Conservation (phyloP, 2,329 filamentous ascomycete species). For the Colletotrichum sp. region DNA sequence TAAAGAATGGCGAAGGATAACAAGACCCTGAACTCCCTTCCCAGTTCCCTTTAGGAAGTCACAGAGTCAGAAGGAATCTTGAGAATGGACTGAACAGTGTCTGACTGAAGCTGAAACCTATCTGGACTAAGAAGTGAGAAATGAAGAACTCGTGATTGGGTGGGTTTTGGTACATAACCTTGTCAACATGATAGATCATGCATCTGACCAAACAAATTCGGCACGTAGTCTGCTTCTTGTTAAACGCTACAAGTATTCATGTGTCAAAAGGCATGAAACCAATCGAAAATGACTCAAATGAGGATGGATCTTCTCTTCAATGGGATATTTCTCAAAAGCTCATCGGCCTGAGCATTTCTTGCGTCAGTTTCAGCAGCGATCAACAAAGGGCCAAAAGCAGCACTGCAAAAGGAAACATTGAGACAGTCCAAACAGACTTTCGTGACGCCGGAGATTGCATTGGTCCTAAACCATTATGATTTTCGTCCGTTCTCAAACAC, state of each 20-base stretch:
- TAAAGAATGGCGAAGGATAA: background rate
- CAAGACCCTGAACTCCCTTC: background rate
- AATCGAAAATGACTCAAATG: background rate
- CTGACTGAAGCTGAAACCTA: background rate
- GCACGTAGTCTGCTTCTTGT: background rate
- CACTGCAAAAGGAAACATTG: background rate
- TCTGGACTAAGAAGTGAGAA: background rate
- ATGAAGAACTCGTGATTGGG: background rate
- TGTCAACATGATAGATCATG: background rate
- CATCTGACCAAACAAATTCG: background rate
- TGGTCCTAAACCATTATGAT: background rate
- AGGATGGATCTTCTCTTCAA: background rate
- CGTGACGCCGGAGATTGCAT: background rate
- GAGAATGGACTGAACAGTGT: rapidly evolving
- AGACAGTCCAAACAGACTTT: background rate
- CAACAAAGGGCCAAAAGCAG: background rate
- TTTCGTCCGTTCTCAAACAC: background rate
- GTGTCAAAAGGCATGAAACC: background rate
- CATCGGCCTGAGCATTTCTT: background rate
- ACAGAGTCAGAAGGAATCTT: background rate
- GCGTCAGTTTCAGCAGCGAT: background rate
- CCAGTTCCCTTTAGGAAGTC: rapidly evolving
- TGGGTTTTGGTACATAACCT: background rate
- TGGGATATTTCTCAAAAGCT: background rate
- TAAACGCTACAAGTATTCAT: rapidly evolving